Conservation (phyloP, 2,329 filamentous ascomycete genomes). For the Rhinocladiella mackenziei region DNA sequence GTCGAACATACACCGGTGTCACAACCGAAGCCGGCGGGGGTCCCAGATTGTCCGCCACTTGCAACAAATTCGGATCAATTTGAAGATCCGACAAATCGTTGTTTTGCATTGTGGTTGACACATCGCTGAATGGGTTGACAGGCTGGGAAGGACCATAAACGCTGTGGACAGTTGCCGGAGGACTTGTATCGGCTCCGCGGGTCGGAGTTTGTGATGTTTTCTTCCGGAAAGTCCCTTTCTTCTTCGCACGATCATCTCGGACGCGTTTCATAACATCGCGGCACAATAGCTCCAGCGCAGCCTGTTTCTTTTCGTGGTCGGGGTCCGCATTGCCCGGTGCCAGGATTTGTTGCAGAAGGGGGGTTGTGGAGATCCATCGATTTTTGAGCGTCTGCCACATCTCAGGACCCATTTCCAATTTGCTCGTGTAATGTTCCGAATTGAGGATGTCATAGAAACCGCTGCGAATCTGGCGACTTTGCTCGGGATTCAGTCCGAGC, state of each 20-base stretch:
- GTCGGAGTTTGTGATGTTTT: conserved; percentile 34
- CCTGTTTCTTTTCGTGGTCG: conserved; percentile 53
- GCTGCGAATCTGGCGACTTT: conserved; percentile 62
- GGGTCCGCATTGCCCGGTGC: conserved; percentile 50
- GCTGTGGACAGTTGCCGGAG: conserved; percentile 29
- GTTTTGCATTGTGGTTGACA: conserved; percentile 11
- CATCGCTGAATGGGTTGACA: conserved; percentile 19
- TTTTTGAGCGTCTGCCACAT: conserved; percentile 69
- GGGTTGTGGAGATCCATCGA: conserved; percentile 60
- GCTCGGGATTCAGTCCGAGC: conserved; percentile 64
- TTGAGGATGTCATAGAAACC: conserved; percentile 64
- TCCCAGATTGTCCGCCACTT: conserved; percentile 52
- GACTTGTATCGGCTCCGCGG: conserved; percentile 41
- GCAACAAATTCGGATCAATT: conserved; percentile 60
- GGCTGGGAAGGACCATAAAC: conserved; percentile 19
- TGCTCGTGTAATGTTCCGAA: conserved; percentile 65
- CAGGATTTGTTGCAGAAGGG: conserved; percentile 54
- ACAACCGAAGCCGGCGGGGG: conserved; percentile 30
- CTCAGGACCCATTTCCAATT: conserved; percentile 66
- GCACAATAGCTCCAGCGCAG: conserved; percentile 66
- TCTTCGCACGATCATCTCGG: conserved; percentile 61
- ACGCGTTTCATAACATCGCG: conserved; percentile 74
- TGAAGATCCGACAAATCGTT: conserved; percentile 49
- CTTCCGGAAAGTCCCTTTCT: conserved; percentile 36
- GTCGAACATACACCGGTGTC: conserved; percentile 59